Evolutionary conservation across 345 rosid species (phyloP), one percentile per base, ranked within the genome.

Genomic region (Ricinus communis): DNA sequence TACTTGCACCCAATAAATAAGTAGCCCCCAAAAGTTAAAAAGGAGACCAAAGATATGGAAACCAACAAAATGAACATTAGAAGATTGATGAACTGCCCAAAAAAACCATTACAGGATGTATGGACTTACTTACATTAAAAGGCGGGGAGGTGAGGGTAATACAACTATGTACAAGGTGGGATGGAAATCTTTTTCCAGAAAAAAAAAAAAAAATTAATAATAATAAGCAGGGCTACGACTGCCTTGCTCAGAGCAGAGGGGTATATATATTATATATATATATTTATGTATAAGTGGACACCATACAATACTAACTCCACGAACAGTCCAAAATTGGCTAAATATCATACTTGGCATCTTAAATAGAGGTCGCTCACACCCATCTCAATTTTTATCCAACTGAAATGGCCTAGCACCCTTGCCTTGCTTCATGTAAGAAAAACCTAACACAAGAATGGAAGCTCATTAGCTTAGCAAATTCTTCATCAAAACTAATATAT

Each of bases 311-410:
- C 73, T 68, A 67, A 49, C 71, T 27, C 28, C 72, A 68, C 60
- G 33, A 67, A 49, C 41, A 53, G 69, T 74, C 65, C 78, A 74
- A 74, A 74, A 74, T 74, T 74, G 78, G 57, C 66, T 68, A 24
- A 62, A 74, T 36, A 58, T 61, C 68, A 40, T 74, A 49, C 55
- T 49, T 33, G 59, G 36, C 56, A 62, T 54, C 63, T 55, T 52
- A 36, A 8, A 31, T 59, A 55, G 31, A 28, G 10, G 57, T 15
- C 16, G 28, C 41, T 38, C 21, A 3, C 36, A 28, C 36, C 61
- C 68, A 74, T 69, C 66, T 13, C 65, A 66, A 57, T 27, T 28
- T 51, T 69, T 27, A 9, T n/a, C n/a, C 61, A 62, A 49, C 30
- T 58, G 66, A 49, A 21, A 69, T 24, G 73, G 52, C 13, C 50